Conservation (phyloP, 2,329 filamentous ascomycete genomes). For the Phaeophleospora eucalypticola region DNA sequence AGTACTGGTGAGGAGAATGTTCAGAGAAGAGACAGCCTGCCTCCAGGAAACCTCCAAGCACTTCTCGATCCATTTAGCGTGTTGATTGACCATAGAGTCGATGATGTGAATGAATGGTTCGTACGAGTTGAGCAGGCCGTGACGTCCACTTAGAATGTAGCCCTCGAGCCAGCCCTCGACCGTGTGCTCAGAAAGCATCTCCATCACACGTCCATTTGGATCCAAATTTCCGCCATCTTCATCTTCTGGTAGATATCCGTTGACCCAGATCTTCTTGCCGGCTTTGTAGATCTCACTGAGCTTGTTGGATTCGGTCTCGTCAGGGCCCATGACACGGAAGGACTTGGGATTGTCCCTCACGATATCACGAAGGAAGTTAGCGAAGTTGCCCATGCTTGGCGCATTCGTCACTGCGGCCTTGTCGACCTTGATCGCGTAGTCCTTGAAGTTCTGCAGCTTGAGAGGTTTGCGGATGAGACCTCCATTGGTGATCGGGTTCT, state of each 20-base stretch:
- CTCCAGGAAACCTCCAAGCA: constrained; percentile 76
- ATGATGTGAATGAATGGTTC: constrained; percentile 81
- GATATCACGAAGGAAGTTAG: constrained; percentile 63
- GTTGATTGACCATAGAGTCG: constrained; percentile 81
- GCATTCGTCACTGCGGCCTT: constrained; percentile 49
- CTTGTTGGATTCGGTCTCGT: constrained; percentile 81
- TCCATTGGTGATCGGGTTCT: constrained; percentile 71
- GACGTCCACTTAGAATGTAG: constrained; percentile 69
- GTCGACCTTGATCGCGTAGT: constrained; percentile 62
- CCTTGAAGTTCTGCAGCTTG: constrained; percentile 63
- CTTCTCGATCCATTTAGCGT: constrained; percentile 83
- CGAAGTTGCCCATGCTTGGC: constrained; percentile 68
- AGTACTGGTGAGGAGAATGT: constrained; percentile 73
- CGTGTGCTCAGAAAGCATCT: constrained; percentile 79
- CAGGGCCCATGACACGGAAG: constrained; percentile 74
- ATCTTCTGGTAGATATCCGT: constrained; percentile 73
- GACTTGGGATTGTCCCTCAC: constrained; percentile 60
- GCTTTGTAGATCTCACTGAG: constrained; percentile 66
- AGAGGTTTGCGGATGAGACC: constrained; percentile 64
- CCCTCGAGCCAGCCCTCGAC: constrained; percentile 78
- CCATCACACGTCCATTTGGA: constrained; percentile 68
- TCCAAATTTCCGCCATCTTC: constrained; percentile 69
- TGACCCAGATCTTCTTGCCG: constrained; percentile 77
- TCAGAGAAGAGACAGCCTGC: constrained; percentile 67
- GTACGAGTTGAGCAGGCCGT: constrained; percentile 75